Evolutionary conservation across 2,329 filamentous ascomycete genomes (phyloP), one percentile per base, ranked within the genome.

Genomic region (Neobulgaria alba): DNA sequence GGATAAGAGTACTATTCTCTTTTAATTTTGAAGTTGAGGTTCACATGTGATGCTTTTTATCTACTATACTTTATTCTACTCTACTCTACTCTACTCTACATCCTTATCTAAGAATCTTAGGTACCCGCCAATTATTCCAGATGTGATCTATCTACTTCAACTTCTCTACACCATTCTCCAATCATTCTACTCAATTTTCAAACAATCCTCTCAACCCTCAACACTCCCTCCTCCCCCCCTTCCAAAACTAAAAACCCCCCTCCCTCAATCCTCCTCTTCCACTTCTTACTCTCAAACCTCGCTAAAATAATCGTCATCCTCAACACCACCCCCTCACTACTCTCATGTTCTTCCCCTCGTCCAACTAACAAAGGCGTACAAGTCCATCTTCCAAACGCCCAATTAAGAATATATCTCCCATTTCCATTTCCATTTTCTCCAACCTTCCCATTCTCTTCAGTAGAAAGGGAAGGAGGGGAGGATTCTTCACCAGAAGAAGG

Each of bases 301-400:
- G 79, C 84, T 16, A 86, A 67, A 10, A 90, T 82, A 43, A 90
- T 68, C 0, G 85, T 89, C 77, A 89, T 82, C 39, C 83, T 71
- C 49, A 87, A 61, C 5, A 36, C 63, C 1, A 69, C 61, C 34
- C 81, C 66, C 26, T 68, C 63, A 54, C 73, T 73, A 26, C 76
- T 70, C 49, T 68, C 60, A 57, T 79, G 73, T 59, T 80, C 73
- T 8, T 56, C 57, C 2, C 59, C 57, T 1, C 60, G 72, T 59
- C 79, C 72, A 8, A 55, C 58, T 3, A 72, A 57, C 3, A 79
- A 65, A 4, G 75, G 70, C 2, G 88, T 93, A 57, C 90, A 95
- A 0, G 79, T 94, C 90, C 92, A 98, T 20, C 92, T 75, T 1
- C 88, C 88, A 64, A 98, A 98, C 0, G 92, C 92, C 92, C 92